A percentile compares a stretch with the other conserved stretches of the same genome.
Conservation (phyloP, 768 basidiomycete species). For the Termitomyces sp. region DNA sequence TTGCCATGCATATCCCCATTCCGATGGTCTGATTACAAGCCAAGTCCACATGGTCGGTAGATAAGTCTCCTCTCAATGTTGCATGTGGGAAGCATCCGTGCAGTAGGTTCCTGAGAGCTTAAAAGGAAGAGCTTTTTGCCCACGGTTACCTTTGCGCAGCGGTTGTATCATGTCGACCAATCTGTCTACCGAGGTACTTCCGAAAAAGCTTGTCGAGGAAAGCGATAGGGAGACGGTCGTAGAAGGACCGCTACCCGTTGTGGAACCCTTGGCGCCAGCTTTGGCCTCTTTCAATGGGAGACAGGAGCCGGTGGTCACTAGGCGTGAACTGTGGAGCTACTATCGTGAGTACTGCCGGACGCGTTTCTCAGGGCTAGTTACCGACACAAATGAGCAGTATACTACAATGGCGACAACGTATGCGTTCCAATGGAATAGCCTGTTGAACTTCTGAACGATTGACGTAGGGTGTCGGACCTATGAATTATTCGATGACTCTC, state of each 20-base stretch:
- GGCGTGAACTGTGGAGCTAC: slow-evolving; percentile 76
- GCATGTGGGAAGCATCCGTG: not conserved
- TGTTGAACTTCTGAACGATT: not conserved
- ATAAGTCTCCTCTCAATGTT: not conserved
- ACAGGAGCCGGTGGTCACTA: slow-evolving; percentile 62
- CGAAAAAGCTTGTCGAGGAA: not conserved
- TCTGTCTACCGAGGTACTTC: not conserved
- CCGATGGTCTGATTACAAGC: not conserved
- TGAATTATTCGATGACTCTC: slow-evolving; percentile 63
- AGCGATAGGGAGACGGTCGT: not conserved
- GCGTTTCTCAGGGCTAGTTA: not conserved
- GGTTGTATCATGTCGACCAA: not conserved
- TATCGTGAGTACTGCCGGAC: slow-evolving; percentile 45
- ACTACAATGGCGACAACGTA: slow-evolving; percentile 80
- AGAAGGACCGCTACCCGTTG: not conserved
- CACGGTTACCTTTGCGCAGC: not conserved
- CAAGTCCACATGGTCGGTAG: not conserved
- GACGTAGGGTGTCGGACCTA: slow-evolving; percentile 61
- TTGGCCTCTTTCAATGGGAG: not conserved
- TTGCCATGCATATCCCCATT: not conserved
- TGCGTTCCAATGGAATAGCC: slow-evolving; percentile 7
- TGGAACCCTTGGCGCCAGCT: not conserved
- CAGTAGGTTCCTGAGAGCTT: not conserved
- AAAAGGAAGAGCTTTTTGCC: not conserved
- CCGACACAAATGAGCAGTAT: slow-evolving; percentile 40